Percentiles rank a stretch among this genome's conserved stretches.
Evolutionary conservation across 2,329 filamentous ascomycete species (phyloP).

Genomic region (Sarocladium kiliense): DNA sequence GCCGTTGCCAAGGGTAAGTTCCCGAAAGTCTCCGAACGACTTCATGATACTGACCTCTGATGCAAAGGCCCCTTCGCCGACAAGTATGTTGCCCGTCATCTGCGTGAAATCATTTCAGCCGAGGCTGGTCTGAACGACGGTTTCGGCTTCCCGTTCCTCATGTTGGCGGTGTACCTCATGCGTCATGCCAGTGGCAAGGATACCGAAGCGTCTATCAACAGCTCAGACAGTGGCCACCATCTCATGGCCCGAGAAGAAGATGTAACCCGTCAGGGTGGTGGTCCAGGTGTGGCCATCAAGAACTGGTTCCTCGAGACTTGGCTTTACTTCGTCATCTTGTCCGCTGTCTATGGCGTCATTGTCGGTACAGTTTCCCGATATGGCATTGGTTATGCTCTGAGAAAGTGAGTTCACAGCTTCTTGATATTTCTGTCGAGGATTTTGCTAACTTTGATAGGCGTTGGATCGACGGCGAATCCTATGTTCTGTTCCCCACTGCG

Average conservation of each 20-base stretch:
- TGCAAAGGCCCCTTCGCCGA: slow-evolving; percentile 42
- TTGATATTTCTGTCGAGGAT: neutral
- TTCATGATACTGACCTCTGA: neutral
- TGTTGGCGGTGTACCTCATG: slow-evolving; percentile 52
- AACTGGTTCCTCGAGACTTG: slow-evolving; percentile 57
- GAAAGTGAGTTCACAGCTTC: slow-evolving; percentile 23
- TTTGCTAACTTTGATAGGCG: slow-evolving; percentile 11
- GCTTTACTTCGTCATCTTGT: slow-evolving; percentile 53
- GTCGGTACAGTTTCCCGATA: slow-evolving; percentile 43
- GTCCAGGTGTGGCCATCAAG: slow-evolving; percentile 44
- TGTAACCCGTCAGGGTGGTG: slow-evolving; percentile 47
- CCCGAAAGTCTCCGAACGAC: no score
- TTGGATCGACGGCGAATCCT: slow-evolving; percentile 53
- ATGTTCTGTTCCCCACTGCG: slow-evolving; percentile 45
- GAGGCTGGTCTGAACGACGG: slow-evolving; percentile 60
- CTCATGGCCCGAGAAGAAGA: slow-evolving; percentile 22
- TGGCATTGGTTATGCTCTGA: slow-evolving; percentile 38
- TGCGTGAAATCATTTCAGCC: slow-evolving; percentile 57
- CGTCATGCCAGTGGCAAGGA: slow-evolving; percentile 39
- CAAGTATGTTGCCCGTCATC: slow-evolving; percentile 51
- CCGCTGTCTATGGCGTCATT: slow-evolving; percentile 45
- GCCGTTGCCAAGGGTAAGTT: slow-evolving; percentile 48
- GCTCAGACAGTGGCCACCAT: neutral
- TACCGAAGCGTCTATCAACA: neutral
- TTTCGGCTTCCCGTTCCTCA: slow-evolving; percentile 56